These are phyloP conservation scores for Veloboletus limbatus DNA, from an alignment of 1,284 basidiomycete species.

Conservation along the genomic window DNA sequence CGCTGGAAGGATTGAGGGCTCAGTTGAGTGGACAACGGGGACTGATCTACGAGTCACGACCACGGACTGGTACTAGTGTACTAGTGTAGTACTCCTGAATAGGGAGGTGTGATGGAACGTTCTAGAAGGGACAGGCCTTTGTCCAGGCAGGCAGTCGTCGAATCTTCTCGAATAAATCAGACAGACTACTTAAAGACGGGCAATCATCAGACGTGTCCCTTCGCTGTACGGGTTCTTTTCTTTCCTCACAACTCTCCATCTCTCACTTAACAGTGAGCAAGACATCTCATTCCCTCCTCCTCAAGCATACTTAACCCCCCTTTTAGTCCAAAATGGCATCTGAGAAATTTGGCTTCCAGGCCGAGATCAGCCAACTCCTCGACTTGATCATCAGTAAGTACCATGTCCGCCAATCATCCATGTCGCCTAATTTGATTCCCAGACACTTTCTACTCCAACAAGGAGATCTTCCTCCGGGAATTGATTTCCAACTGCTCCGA, in stretches of 20 bases:
- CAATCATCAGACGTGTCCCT: conserved; percentile 19
- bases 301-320: conserved; percentile 10
- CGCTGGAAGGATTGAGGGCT: conserved; percentile 63
- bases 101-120: conserved; percentile 33
- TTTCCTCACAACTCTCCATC: conserved; percentile 12
- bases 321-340: conserved; percentile 55
- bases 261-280: conserved; percentile 22
- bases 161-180: conserved; percentile 55
- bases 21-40: conserved; percentile 49
- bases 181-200: conserved; percentile 43
- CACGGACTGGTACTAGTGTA: conserved; percentile 18
- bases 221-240: conserved; percentile 10
- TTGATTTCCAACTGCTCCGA: conserved; percentile 91
- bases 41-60: conserved; percentile 36
- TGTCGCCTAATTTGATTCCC: conserved; percentile 5
- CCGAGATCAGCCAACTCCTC: conserved; percentile 93
- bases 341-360: conserved; percentile 91
- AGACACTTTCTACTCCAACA: conserved; percentile 99
- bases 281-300: neutral
- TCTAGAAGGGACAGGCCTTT: conserved; percentile 26
- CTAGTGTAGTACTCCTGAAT: conserved; percentile 21
- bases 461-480: conserved; percentile 98
- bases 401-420: neutral
- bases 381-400: conserved; percentile 87
- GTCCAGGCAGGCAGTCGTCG: conserved; percentile 37